Conservation (phyloP, 441 rosid species). For the Populus hybrid region DNA sequence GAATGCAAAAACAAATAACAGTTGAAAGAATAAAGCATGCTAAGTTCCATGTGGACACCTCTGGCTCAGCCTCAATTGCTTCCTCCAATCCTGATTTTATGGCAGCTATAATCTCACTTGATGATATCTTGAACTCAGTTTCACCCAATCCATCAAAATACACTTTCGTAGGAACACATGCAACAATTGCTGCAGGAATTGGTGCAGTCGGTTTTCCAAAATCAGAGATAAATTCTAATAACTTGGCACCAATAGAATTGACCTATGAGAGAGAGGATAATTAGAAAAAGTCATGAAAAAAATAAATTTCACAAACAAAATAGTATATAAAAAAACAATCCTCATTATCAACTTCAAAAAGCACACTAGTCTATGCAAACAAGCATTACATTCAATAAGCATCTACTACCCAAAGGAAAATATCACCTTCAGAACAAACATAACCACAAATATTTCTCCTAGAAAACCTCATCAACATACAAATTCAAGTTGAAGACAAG, state of each 20-base stretch:
- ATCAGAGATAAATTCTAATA: constrained; percentile 89
- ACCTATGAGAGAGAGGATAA: constrained; percentile 46
- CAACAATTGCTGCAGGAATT: constrained; percentile 96
- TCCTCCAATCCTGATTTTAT: constrained; percentile 72
- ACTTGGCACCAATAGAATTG: constrained; percentile 87
- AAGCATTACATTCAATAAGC: neutral
- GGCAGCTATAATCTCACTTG: constrained; percentile 71
- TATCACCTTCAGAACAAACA: neutral
- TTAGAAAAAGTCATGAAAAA: neutral
- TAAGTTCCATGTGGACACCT: constrained; percentile 46
- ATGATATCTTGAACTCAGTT: constrained; percentile 76
- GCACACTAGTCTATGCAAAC: neutral
- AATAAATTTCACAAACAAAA: neutral
- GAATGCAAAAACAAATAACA: constrained; percentile 20
- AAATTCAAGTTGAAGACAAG: neutral
- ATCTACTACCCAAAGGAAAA: neutral
- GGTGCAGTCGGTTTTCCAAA: constrained; percentile 94
- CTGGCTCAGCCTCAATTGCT: constrained; percentile 98
- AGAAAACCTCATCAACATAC: neutral
- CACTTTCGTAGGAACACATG: constrained; percentile 90
- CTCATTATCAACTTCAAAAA: neutral
- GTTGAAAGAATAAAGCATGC: constrained; percentile 17
- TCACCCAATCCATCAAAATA: constrained; percentile 84
- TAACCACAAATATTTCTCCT: neutral
- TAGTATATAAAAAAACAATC: neutral